A percentile compares a stretch with the other conserved stretches of the same genome.
phyloP scores from a whole-genome alignment of 139 green algal species.

The Edaphochlamys debaryana region DNA sequence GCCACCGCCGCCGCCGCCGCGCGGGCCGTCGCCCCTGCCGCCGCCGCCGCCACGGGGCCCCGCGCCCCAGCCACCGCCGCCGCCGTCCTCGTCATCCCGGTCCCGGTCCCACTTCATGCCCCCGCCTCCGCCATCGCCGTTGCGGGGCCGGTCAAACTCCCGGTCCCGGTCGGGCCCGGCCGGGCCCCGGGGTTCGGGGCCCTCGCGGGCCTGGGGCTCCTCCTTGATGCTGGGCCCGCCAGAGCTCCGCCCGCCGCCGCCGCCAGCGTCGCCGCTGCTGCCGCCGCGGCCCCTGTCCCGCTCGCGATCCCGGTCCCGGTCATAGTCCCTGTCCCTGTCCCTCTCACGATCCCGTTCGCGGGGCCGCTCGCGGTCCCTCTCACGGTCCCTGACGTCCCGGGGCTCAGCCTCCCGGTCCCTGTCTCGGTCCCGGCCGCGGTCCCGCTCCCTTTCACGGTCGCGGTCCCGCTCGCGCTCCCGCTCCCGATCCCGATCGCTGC shows the following conservation, averaged over 20 bases:
- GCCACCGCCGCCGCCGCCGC: not conserved
- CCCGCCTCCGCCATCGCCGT: not conserved
- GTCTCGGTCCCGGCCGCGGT: not conserved
- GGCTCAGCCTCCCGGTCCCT: not conserved
- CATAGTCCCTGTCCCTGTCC: not conserved
- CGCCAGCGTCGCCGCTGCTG: no score
- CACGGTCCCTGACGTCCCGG: not conserved
- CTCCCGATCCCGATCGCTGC: not conserved
- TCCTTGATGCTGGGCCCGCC: not conserved
- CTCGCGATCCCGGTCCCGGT: not conserved
- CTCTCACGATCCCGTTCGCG: not conserved
- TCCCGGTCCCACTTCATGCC: not conserved
- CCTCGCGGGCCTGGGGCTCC: no score
- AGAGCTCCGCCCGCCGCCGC: not conserved
- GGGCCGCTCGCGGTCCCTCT: not conserved
- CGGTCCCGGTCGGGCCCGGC: no score
- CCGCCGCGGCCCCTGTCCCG: no score
- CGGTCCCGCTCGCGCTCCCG: not conserved
- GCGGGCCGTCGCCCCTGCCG: not conserved
- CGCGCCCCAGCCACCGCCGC: slow-evolving; percentile 4
- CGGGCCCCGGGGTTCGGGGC: no score
- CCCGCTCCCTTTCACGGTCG: not conserved
- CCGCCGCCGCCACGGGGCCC: no score
- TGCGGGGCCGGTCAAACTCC: no score
- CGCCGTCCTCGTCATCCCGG: not conserved